phyloP scores from a whole-genome alignment of 441 rosid species.

The Arabidopsis lyrata region DNA sequence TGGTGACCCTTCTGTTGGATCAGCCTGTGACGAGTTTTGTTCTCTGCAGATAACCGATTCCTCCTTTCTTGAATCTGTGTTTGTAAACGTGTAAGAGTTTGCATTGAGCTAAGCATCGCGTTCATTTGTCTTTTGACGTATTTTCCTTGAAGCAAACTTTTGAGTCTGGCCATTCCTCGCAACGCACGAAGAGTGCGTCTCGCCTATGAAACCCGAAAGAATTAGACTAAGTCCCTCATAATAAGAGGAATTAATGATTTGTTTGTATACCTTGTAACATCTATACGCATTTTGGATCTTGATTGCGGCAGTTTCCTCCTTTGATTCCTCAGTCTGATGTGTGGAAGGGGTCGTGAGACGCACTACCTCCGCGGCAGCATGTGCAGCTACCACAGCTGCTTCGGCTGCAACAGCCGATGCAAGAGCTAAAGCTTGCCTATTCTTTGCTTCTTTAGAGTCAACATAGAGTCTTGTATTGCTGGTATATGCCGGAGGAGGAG shows the following conservation, averaged over 20 bases:
- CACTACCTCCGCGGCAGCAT: slow-evolving; percentile 44
- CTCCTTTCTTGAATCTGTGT: slow-evolving; percentile 77
- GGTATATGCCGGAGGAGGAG: slow-evolving; percentile 13
- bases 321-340: slow-evolving; percentile 10
- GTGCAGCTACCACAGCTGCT: slow-evolving; percentile 45
- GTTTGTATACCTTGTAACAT: slow-evolving; percentile 38
- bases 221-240: neutral
- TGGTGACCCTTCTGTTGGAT: slow-evolving; percentile 70
- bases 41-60: slow-evolving; percentile 78
- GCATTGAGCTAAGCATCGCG: slow-evolving; percentile 80
- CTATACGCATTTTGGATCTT: slow-evolving; percentile 44
- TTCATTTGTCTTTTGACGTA: slow-evolving; percentile 80
- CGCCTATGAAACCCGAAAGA: slow-evolving; percentile 57
- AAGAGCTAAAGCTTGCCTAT: slow-evolving; percentile 42
- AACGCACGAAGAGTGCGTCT: slow-evolving; percentile 77
- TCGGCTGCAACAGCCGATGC: slow-evolving; percentile 47
- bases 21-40: slow-evolving; percentile 77
- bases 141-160: slow-evolving; percentile 72
- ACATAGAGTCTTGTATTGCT: neutral
- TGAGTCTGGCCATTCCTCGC: slow-evolving; percentile 84
- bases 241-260: slow-evolving; percentile 1
- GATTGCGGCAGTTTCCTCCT: slow-evolving; percentile 38
- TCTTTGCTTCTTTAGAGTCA: slow-evolving; percentile 35
- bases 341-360: slow-evolving; percentile 36
- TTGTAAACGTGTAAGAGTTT: slow-evolving; percentile 87